Percentiles rank a stretch among this genome's conserved stretches.
Conservation (phyloP, 495 filamentous ascomycete species). For the Parmelia sp. region DNA sequence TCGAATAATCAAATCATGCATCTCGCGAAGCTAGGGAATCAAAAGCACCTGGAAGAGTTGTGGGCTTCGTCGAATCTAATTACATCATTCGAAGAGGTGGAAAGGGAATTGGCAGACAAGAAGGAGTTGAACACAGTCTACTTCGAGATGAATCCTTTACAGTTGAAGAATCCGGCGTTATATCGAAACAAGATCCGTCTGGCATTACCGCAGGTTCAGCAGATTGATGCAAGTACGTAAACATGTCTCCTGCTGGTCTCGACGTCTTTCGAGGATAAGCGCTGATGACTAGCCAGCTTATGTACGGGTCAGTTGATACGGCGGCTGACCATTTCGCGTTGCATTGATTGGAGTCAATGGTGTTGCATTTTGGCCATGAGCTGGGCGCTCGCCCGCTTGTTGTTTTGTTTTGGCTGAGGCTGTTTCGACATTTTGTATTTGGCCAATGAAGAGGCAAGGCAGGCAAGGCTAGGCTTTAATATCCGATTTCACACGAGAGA, state of each 20-base stretch:
- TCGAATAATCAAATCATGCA: conserved; percentile 80
- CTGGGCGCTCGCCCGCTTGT: background rate
- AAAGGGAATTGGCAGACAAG: conserved; percentile 70
- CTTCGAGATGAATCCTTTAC: conserved; percentile 92
- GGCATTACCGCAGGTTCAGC: conserved; percentile 75
- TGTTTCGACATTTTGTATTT: too few relatives aligned
- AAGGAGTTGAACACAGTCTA: conserved; percentile 84
- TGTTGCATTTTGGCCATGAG: background rate
- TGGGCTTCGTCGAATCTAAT: conserved; percentile 92
- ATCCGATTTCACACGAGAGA: background rate
- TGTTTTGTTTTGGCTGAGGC: background rate
- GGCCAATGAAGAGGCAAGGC: too few relatives aligned
- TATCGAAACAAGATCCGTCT: conserved; percentile 92
- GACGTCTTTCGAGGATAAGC: background rate
- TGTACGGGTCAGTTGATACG: conserved; percentile 10
- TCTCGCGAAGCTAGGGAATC: conserved; percentile 60
- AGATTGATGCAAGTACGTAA: conserved; percentile 93
- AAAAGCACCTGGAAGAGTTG: conserved; percentile 74
- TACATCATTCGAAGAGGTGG: conserved; percentile 72
- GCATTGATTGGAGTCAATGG: background rate
- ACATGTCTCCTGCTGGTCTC: background rate
- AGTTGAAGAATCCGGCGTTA: conserved; percentile 62
- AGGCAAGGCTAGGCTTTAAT: too few relatives aligned
- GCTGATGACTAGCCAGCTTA: conserved; percentile 9
- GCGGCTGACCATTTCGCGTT: background rate